Base-by-base conservation (phyloP, 805 yeast genomes). In the Saturnispora besseyi region DNA sequence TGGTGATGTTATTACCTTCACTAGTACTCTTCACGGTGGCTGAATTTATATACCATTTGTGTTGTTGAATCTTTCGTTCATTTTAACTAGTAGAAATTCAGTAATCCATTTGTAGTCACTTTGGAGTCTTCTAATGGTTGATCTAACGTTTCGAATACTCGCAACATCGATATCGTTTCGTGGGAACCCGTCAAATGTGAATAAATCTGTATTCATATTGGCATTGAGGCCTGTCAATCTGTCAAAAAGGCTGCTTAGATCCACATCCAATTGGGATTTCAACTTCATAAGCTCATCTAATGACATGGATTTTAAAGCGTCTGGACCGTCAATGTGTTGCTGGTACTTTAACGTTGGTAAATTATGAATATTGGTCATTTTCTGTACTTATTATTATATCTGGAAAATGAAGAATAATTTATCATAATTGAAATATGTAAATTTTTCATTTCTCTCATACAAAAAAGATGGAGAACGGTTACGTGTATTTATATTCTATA, bases 21-120 rank as follows among this genome's bases (percentile, higher is more conserved):
- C 97, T 1, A 85, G 95, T 40, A 93, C 99, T 3, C 70, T 91
- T 53, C 99, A 91, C 59, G 99, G 99, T 4, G 99, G 99, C 44
- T 91, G 62, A 60, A 28, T 21, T 18, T n/a, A 33, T 7, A 3
- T 15, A 18, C 13, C 22, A 10, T 10, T 18, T 9, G 18, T 15
- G 7, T 10, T 15, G 7, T 10, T 8, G 18, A 41, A 41, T 26
- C 13, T 41, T 28, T 26, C 22, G 22, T 68, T 59, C 54, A 88
- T 72, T 7, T 49, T 52, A 32, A 78, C 79, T 7, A 87, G 62
- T 22, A 69, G 62, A 5, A 65, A 61, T 56, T 53, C 55, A 10
- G 81, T 61, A 7, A 87, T 66, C 13, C 59, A 62, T 44, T 70
- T 71, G 54, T 81, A 71, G 64, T 91, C 97, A 59, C 88, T 90